A percentile compares a stretch with the other conserved stretches of the same genome.
Evolutionary conservation across 2,329 filamentous ascomycete genomes (phyloP).

Genomic region (Aspergillus intermedius): DNA sequence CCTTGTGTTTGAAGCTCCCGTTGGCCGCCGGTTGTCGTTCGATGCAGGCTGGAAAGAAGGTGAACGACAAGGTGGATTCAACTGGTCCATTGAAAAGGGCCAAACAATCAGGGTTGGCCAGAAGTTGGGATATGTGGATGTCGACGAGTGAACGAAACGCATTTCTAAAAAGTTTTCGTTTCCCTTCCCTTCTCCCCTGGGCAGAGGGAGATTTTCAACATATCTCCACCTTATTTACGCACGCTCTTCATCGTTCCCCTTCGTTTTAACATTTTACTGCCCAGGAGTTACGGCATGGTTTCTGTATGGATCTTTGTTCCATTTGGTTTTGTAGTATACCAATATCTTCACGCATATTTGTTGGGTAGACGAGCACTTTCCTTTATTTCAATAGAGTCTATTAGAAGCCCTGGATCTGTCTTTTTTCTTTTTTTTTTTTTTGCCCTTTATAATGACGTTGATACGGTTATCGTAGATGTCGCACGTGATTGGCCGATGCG

Average conservation of each 20-base stretch:
- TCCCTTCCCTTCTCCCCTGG: not conserved
- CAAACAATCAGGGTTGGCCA: constrained; percentile 86
- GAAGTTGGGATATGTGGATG: constrained; percentile 65
- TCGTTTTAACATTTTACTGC: not conserved
- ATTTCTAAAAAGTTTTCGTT: not conserved
- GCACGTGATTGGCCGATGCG: not conserved
- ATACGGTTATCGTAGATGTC: no score
- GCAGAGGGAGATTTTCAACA: not conserved
- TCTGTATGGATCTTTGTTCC: not conserved
- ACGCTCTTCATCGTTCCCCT: not conserved
- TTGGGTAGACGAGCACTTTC: not conserved
- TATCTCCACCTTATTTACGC: not conserved
- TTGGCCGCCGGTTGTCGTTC: constrained; percentile 50
- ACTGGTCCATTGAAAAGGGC: constrained; percentile 80
- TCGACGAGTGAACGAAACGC: constrained; percentile 3
- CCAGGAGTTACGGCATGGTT: not conserved
- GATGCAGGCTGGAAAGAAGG: constrained; percentile 56
- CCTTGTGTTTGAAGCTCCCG: constrained; percentile 89
- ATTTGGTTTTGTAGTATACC: constrained; percentile 6
- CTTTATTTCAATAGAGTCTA: not conserved
- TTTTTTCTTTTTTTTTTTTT: not conserved
- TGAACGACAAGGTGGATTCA: constrained; percentile 63
- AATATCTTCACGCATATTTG: constrained; percentile 2
- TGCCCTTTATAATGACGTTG: not conserved
- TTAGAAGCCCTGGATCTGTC: not conserved